Conservation (phyloP, 352 stramenopile genomes). For the Nannochloropsis limnetica region DNA sequence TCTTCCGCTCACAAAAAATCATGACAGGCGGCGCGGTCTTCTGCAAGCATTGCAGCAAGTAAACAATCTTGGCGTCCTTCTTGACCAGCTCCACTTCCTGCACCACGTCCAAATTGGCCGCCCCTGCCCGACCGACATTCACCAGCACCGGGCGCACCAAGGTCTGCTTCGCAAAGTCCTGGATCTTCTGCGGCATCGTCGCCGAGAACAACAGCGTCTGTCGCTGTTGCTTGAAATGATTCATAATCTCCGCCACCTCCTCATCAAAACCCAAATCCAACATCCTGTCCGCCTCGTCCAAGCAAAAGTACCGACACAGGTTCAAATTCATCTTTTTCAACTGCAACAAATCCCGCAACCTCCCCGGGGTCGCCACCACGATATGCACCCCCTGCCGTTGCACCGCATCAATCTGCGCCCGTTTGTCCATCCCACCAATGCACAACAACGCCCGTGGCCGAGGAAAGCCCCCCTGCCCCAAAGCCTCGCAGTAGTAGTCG, state of each 20-base stretch:
- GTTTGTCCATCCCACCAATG: conserved; percentile 72
- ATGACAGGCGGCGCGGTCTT: conserved; percentile 95
- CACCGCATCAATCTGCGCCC: conserved; percentile 77
- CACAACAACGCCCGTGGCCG: conserved; percentile 79
- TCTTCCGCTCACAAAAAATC: conserved; percentile 94
- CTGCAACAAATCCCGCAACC: conserved; percentile 92
- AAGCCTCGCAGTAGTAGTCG: conserved; percentile 71
- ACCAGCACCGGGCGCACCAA: conserved; percentile 91
- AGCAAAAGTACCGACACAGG: conserved; percentile 86
- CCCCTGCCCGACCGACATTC: conserved; percentile 94
- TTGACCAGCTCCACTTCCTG: conserved; percentile 99
- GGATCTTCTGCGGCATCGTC: conserved; percentile 98
- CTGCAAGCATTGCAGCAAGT: conserved; percentile 94
- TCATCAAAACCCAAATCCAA: conserved; percentile 84
- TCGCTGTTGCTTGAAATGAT: conserved; percentile 88
- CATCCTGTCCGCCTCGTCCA: conserved; percentile 98
- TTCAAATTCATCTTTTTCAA: conserved; percentile 81
- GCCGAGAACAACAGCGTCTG: conserved; percentile 96
- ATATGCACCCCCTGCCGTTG: conserved; percentile 80
- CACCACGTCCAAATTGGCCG: conserved; percentile 97
- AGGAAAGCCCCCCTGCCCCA: conserved; percentile 57
- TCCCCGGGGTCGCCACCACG: conserved; percentile 88
- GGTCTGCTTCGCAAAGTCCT: conserved; percentile 91
- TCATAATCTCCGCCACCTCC: conserved; percentile 89
- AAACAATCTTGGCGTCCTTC: conserved; percentile 97